Evolutionary conservation across 108 stramenopile species (phyloP).

Genomic region (Stephanodiscus triporus): DNA sequence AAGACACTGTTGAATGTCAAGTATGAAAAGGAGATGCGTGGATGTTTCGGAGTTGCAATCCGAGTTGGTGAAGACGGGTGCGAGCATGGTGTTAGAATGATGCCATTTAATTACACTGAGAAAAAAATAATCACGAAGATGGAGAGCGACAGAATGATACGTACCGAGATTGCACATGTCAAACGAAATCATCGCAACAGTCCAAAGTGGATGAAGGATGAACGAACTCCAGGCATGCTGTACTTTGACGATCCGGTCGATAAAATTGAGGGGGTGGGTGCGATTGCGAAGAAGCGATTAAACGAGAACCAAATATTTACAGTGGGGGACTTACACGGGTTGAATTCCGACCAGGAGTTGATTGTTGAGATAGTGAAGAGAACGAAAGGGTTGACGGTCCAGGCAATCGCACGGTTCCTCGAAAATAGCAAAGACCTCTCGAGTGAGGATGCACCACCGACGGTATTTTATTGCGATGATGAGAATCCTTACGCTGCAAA

Average conservation of each 20-base stretch:
- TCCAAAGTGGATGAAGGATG: neutral
- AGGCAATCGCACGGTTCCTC: neutral
- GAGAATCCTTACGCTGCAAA: neutral
- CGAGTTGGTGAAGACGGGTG: too few relatives aligned
- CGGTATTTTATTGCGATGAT: neutral
- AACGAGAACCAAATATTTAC: neutral
- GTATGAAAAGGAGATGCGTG: too few relatives aligned
- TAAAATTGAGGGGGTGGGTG: neutral
- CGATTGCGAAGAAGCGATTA: neutral
- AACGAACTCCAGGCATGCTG: neutral
- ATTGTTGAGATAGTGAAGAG: neutral
- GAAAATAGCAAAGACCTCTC: neutral
- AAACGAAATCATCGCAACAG: neutral
- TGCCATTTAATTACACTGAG: neutral
- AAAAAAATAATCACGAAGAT: neutral
- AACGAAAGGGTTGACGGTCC: neutral
- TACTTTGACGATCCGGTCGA: neutral
- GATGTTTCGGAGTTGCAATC: too few relatives aligned
- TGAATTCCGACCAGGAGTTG: neutral
- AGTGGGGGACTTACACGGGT: neutral
- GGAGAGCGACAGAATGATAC: neutral
- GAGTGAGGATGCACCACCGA: neutral
- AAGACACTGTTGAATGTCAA: too few relatives aligned
- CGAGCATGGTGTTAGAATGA: too few relatives aligned
- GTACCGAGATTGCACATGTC: neutral